Conservation (phyloP, 345 rosid species). For the Citrus glauca region DNA sequence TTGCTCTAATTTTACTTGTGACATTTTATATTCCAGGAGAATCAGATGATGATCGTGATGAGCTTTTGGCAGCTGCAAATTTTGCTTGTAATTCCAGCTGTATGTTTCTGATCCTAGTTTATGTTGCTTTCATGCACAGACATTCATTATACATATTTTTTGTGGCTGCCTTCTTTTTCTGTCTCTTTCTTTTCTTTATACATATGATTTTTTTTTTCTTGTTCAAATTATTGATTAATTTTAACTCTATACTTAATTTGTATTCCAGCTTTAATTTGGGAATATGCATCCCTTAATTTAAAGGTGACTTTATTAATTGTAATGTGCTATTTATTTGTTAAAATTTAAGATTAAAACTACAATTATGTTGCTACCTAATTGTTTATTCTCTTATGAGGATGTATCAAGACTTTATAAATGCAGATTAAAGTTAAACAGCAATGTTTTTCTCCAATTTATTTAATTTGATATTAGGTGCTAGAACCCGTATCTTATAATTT, state of each 20-base stretch:
- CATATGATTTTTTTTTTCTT: background rate
- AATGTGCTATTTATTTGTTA: background rate
- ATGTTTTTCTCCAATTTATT: background rate
- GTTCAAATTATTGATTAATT: too few relatives aligned
- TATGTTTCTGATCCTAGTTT: conserved; percentile 22
- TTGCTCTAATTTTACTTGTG: conserved; percentile 1
- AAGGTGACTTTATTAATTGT: too few relatives aligned
- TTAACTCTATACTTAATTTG: background rate
- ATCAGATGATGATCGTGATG: conserved; percentile 53
- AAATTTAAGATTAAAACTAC: background rate
- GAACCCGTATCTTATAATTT: background rate
- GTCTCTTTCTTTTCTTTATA: background rate
- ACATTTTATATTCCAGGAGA: conserved; percentile 32
- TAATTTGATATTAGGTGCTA: too few relatives aligned
- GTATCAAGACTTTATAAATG: too few relatives aligned
- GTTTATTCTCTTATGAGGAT: too few relatives aligned
- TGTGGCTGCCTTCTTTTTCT: background rate
- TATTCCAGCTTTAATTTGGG: background rate
- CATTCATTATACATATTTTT: background rate
- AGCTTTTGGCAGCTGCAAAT: conserved; percentile 46
- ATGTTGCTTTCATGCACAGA: background rate
- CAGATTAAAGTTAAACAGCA: background rate
- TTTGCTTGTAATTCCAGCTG: conserved; percentile 44
- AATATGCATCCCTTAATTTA: too few relatives aligned
- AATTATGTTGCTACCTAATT: too few relatives aligned